phyloP scores from a whole-genome alignment of 177 flowering plant genomes.

The Vitis hybrid region DNA sequence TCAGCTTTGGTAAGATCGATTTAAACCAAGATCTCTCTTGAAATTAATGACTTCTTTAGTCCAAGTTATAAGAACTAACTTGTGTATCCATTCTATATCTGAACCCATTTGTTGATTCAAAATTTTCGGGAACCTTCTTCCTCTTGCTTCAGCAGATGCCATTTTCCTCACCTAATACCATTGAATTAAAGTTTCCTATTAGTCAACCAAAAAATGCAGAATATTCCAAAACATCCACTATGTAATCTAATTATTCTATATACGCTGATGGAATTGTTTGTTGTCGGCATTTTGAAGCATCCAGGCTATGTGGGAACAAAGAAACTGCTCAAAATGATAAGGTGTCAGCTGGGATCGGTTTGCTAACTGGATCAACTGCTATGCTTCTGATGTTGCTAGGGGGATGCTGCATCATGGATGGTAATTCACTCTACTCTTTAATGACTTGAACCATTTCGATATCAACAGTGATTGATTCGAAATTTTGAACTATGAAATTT shows the following conservation, averaged over 20 bases:
- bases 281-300: conserved; percentile 14
- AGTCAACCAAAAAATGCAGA: no score
- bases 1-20: conserved; percentile 18
- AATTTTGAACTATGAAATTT: no score
- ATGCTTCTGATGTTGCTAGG: conserved; percentile 27
- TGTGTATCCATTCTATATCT: not conserved
- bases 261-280: no score
- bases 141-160: no score
- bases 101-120: no score
- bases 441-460: conserved; percentile 2
- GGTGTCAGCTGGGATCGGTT: conserved; percentile 29
- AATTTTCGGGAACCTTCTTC: no score
- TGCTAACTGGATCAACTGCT: conserved; percentile 32
- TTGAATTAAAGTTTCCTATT: no score
- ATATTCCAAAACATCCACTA: no score
- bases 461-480: conserved; percentile 5
- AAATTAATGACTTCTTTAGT: no score
- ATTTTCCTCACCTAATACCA: no score
- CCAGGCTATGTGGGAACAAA: conserved; percentile 28
- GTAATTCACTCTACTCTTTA: not conserved
- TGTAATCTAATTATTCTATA: no score
- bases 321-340: conserved; percentile 25
- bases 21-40: no score
- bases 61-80: not conserved
- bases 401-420: conserved; percentile 33